phyloP scores from a whole-genome alignment of 2,329 filamentous ascomycete genomes.

The Metarhizium guizhouense region DNA sequence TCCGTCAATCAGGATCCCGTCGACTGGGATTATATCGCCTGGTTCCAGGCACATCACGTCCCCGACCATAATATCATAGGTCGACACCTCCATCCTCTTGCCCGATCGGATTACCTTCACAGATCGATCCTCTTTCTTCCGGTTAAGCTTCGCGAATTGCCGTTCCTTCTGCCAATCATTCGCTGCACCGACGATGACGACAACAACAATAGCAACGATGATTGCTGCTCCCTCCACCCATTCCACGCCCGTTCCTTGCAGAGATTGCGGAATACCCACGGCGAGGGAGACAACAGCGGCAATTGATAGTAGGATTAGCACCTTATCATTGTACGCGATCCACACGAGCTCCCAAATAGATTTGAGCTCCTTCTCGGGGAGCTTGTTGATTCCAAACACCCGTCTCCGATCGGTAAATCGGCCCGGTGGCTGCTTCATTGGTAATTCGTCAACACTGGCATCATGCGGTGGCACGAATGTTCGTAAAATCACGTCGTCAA shows the following conservation, averaged over 20 bases:
- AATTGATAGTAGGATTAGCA: constrained; percentile 59
- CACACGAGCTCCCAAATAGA: constrained; percentile 54
- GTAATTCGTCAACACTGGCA: no score
- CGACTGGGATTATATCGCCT: constrained; percentile 61
- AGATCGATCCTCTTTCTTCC: constrained; percentile 56
- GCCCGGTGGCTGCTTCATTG: constrained; percentile 51
- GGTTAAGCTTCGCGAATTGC: constrained; percentile 54
- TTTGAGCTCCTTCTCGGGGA: constrained; percentile 55
- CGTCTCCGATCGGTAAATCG: constrained; percentile 19
- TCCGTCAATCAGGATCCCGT: constrained; percentile 57
- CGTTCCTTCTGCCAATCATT: constrained; percentile 63
- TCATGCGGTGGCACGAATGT: no score
- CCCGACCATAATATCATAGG: constrained; percentile 58
- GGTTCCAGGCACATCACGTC: constrained; percentile 62
- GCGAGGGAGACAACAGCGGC: constrained; percentile 61
- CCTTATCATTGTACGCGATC: constrained; percentile 66
- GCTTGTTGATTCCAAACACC: constrained; percentile 10
- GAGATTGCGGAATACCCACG: constrained; percentile 46
- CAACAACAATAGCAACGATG: constrained; percentile 53
- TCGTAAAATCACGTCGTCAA: no score
- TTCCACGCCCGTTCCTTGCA: constrained; percentile 53
- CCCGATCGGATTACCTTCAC: constrained; percentile 61
- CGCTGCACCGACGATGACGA: constrained; percentile 28
- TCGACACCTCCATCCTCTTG: constrained; percentile 57
- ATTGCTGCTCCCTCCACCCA: constrained; percentile 65